Evolutionary conservation across 2,329 filamentous ascomycete species (phyloP).

Genomic region (Capronia epimyces): DNA sequence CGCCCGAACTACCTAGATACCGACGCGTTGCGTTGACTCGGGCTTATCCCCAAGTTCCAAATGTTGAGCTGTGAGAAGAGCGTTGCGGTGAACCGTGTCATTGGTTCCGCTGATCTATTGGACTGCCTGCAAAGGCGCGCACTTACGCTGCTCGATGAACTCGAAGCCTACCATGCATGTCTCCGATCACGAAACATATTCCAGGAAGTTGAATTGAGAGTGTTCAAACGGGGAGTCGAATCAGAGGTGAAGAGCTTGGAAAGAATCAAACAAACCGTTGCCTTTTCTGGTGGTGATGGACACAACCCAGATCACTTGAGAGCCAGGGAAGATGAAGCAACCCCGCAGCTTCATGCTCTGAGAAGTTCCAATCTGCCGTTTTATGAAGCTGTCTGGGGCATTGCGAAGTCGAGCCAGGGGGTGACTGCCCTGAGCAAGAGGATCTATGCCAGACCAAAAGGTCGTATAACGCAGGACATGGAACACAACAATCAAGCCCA

Average conservation of each 20-base stretch:
- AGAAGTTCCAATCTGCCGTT: slow-evolving; percentile 63
- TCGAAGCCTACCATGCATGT: slow-evolving; percentile 42
- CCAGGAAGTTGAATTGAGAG: slow-evolving; percentile 46
- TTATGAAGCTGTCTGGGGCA: slow-evolving; percentile 58
- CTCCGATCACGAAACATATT: slow-evolving; percentile 42
- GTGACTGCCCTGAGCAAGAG: slow-evolving; percentile 55
- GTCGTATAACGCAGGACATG: slow-evolving; percentile 7
- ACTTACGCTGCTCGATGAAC: slow-evolving; percentile 39
- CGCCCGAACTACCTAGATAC: not conserved
- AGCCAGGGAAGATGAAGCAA: slow-evolving; percentile 23
- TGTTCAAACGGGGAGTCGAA: slow-evolving; percentile 45
- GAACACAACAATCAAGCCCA: slow-evolving; percentile 12
- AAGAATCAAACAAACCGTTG: slow-evolving; percentile 33
- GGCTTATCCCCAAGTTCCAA: no score
- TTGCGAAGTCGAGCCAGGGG: slow-evolving; percentile 53
- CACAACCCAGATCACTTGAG: slow-evolving; percentile 12
- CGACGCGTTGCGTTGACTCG: not conserved
- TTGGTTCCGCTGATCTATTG: not conserved
- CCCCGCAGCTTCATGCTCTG: slow-evolving; percentile 48
- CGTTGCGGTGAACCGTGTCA: not conserved
- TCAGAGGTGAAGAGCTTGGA: slow-evolving; percentile 47
- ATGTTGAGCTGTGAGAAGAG: not conserved
- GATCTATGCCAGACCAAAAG: slow-evolving; percentile 36
- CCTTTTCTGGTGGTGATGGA: slow-evolving; percentile 2
- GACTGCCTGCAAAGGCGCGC: slow-evolving; percentile 14